Base-by-base conservation (phyloP, 2,329 filamentous ascomycete genomes). In the Aspergillus costaricaensis region DNA sequence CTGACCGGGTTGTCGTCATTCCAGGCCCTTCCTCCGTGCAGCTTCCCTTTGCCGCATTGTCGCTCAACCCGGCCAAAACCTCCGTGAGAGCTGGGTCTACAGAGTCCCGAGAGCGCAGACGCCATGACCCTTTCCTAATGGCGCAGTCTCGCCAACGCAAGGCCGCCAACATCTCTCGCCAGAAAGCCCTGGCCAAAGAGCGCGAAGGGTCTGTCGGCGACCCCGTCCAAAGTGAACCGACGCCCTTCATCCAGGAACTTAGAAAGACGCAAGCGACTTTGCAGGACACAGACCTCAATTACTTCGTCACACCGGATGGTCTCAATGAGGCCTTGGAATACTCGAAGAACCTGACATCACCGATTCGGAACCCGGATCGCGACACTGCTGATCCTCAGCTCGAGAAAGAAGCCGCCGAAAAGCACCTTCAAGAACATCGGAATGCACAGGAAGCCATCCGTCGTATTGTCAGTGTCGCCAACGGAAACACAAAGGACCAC, bases 61-160 rank as follows among this genome's bases (percentile, higher is more conserved):
- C 69, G 82, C 86, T 68, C 73, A 88, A 73, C 79, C 85, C 76
- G 43, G 75, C 72, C 57, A 74, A 74, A 50, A 70, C 69, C 56
- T 82, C 83, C 67, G 86, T 91, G 67, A 85, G 86, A 63, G 88
- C 90, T 53, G 86, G 88, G 21, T 86, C 86, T 41, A 79, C 79
- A 55, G 82, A 86, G 66, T 85, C 90, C 66, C 85, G 85, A 78
- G 87, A 87, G 74, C 84, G 85, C 62, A 83, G 85, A 64, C 85
- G 85, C 61, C 87, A 89, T 72, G 92, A 98, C 69, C 92, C 92
- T 0, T 97, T 96, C 74, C 83, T 88, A 61, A 86, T 90, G 77
- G 89, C 89, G 3, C 91, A 96, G 77, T 88, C 91, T 32, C 86
- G 90, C 70, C 91, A 92, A 74, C 88, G 91, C 63, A 96, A 94